phyloP scores from a whole-genome alignment of 2,329 filamentous ascomycete genomes.

The Eutypa lata region DNA sequence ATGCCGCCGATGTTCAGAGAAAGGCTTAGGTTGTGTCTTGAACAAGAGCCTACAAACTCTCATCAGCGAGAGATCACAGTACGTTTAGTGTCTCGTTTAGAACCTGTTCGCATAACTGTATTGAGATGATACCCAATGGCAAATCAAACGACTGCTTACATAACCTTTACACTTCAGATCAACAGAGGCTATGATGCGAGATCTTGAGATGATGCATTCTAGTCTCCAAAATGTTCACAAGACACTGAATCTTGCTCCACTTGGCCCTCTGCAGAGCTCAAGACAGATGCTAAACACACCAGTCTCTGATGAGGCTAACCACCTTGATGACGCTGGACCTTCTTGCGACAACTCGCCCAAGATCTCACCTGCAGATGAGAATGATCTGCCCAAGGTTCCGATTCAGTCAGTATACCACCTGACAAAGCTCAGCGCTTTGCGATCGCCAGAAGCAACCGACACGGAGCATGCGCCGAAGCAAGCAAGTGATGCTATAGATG shows the following conservation, averaged over 20 bases:
- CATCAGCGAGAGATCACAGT: slow-evolving; percentile 39
- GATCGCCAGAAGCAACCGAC: slow-evolving; percentile 28
- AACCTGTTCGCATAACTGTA: no score
- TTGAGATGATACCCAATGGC: no score
- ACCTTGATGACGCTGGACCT: slow-evolving; percentile 10
- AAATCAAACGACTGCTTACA: background rate
- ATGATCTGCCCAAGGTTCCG: slow-evolving; percentile 34
- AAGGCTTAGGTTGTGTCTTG: slow-evolving; percentile 35
- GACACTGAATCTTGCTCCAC: slow-evolving; percentile 12
- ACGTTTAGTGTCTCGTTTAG: no score
- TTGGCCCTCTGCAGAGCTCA: slow-evolving; percentile 13
- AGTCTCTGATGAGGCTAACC: slow-evolving; percentile 9
- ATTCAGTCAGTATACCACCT: slow-evolving; percentile 38
- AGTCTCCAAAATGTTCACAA: slow-evolving; percentile 15
- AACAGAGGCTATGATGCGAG: slow-evolving; percentile 14
- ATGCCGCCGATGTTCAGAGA: slow-evolving; percentile 34
- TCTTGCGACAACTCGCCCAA: slow-evolving; percentile 24
- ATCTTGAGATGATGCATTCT: slow-evolving; percentile 18
- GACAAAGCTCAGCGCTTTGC: slow-evolving; percentile 33
- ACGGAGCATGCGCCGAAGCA: slow-evolving; percentile 1
- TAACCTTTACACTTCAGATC: slow-evolving; percentile 8
- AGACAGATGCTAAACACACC: slow-evolving; percentile 7
- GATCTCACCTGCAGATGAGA: slow-evolving; percentile 24
- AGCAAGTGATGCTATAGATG: slow-evolving; percentile 21
- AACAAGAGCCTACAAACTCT: slow-evolving; percentile 40